phyloP scores from a whole-genome alignment of 116 monocot species.

The Thalassia testudinum region DNA sequence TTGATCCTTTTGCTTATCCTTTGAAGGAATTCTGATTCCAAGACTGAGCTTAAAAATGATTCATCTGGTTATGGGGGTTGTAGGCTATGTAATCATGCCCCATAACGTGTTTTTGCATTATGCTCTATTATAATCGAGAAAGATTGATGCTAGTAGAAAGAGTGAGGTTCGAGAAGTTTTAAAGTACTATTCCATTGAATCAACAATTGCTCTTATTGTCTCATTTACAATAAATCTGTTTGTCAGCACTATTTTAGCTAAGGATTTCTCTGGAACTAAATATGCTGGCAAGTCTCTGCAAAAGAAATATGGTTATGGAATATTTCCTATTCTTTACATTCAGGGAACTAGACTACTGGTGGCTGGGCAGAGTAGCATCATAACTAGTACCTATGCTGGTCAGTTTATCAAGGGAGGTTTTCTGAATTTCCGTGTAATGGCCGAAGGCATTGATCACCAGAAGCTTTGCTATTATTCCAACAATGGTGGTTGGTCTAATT shows the following conservation, averaged over 20 bases:
- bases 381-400: slow-evolving; percentile 95
- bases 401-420: slow-evolving; percentile 99
- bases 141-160: slow-evolving; percentile 49
- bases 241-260: slow-evolving; percentile 88
- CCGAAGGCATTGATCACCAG: slow-evolving; percentile 69
- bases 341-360: slow-evolving; percentile 88
- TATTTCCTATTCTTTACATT: slow-evolving; percentile 80
- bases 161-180: slow-evolving; percentile 60
- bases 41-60: slow-evolving; percentile 75
- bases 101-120: slow-evolving; percentile 91
- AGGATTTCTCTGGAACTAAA: slow-evolving; percentile 76
- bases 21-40: slow-evolving; percentile 62
- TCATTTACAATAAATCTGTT: slow-evolving; percentile 77
- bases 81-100: slow-evolving; percentile 91
- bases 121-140: slow-evolving; percentile 83
- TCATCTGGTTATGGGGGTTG: slow-evolving; percentile 74
- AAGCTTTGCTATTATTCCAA: slow-evolving; percentile 86
- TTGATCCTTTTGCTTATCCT: not conserved
- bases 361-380: slow-evolving; percentile 90
- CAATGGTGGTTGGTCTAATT: slow-evolving; percentile 63
- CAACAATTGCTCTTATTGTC: slow-evolving; percentile 51
- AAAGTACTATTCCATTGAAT: slow-evolving; percentile 79
- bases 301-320: slow-evolving; percentile 66
- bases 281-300: slow-evolving; percentile 76
- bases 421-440: slow-evolving; percentile 71